These are phyloP conservation scores for Trametes elegans DNA, from an alignment of 768 basidiomycete genomes.

Conservation along the genomic window DNA sequence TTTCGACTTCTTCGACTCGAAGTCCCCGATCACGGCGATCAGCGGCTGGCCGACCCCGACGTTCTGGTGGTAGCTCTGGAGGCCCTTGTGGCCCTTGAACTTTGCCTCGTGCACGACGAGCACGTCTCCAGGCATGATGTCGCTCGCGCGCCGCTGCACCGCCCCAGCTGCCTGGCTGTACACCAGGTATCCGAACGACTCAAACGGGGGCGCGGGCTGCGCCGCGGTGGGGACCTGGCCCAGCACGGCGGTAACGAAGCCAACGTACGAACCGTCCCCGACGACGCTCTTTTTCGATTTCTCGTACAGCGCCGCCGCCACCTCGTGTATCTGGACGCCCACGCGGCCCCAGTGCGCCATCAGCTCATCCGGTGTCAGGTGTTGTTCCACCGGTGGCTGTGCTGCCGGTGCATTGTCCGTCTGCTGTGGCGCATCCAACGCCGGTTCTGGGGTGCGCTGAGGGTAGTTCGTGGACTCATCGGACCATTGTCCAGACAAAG, in stretches of 20 bases:
- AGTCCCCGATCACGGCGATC: conserved; percentile 76
- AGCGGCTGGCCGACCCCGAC: conserved; percentile 56
- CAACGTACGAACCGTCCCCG: conserved; percentile 81
- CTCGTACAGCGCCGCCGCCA: conserved; percentile 64
- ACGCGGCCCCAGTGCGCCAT: conserved; percentile 68
- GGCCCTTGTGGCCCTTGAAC: conserved; percentile 77
- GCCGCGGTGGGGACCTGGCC: conserved; percentile 63
- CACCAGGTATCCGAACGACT: conserved; percentile 67
- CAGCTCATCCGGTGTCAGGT: conserved; percentile 61
- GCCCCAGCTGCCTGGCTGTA: conserved; percentile 66
- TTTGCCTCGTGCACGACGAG: conserved; percentile 72
- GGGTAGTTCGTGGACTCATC: conserved; percentile 48
- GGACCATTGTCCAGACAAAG: conserved; percentile 54
- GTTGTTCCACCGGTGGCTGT: conserved; percentile 16
- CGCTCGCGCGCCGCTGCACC: conserved; percentile 72
- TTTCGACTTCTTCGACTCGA: conserved; percentile 86
- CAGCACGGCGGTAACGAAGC: conserved; percentile 71
- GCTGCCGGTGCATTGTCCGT: not conserved
- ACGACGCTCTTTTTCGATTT: conserved; percentile 76
- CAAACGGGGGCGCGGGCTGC: conserved; percentile 34
- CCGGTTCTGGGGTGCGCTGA: conserved; percentile 29
- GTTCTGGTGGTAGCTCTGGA: conserved; percentile 68
- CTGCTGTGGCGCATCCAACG: not conserved
- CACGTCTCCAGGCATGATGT: conserved; percentile 86
- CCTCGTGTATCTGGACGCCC: conserved; percentile 71